phyloP scores from a whole-genome alignment of 306 rosid species.

The Cicer bijugum region DNA sequence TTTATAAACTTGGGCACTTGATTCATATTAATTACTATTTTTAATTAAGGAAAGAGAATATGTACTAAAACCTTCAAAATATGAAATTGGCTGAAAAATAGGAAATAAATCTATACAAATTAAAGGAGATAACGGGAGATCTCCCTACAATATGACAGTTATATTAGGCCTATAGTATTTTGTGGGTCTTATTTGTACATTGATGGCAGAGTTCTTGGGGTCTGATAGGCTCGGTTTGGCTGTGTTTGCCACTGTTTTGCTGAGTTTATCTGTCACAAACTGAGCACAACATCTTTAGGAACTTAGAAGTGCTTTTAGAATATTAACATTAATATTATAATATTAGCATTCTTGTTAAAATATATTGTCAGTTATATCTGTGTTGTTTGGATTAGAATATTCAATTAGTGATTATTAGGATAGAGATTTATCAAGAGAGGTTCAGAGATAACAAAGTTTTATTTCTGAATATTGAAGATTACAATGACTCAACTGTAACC shows the following conservation, averaged over 20 bases:
- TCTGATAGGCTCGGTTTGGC: not conserved
- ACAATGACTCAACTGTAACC: not conserved
- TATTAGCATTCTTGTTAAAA: not conserved
- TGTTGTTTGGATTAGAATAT: not conserved
- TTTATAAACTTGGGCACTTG: not conserved
- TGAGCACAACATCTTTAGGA: not conserved
- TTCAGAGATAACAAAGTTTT: not conserved
- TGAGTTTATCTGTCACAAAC: not conserved
- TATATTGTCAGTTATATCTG: too few species aligned
- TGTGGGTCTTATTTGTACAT: not conserved
- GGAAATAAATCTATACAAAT: not conserved
- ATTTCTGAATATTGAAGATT: too few species aligned
- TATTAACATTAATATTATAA: not conserved
- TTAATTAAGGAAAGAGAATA: not conserved
- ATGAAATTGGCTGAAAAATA: too few species aligned
- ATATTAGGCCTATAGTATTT: not conserved
- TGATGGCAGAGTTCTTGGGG: not conserved
- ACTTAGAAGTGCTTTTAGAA: not conserved
- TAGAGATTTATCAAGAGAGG: not conserved
- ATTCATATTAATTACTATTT: not conserved
- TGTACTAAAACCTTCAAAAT: too few species aligned
- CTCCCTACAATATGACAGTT: not conserved
- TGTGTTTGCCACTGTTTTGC: not conserved
- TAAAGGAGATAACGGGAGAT: not conserved
- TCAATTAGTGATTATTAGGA: not conserved